A percentile compares a stretch with the other conserved stretches of the same genome.
Conservation (phyloP, 2,329 filamentous ascomycete genomes). For the Colletotrichum siamense region DNA sequence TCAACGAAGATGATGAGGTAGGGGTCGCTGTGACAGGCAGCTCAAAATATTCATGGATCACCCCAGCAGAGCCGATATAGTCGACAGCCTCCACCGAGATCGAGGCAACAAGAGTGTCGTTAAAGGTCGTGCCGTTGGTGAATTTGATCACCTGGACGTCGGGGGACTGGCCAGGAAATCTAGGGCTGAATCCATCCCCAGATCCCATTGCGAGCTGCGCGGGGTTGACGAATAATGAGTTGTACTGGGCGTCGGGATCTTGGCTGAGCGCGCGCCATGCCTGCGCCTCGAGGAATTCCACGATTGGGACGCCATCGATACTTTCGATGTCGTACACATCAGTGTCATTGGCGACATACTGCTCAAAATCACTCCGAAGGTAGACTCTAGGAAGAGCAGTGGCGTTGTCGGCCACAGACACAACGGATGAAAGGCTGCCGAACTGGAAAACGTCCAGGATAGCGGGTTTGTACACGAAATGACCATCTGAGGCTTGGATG, state of each 20-base stretch:
- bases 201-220: not conserved
- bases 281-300: conserved; percentile 11
- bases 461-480: conserved; percentile 5
- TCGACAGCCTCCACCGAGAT: not conserved
- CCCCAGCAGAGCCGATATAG: not conserved
- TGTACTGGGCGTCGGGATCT: conserved; percentile 25
- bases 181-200: not conserved
- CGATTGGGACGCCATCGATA: conserved; percentile 7
- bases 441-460: conserved; percentile 15
- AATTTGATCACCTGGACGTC: conserved; percentile 10
- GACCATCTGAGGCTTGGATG: not conserved
- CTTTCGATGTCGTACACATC: conserved; percentile 23
- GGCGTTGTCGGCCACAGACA: conserved; percentile 20
- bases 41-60: conserved; percentile 6
- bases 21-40: not conserved
- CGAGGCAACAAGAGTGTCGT: not conserved
- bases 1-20: not conserved
- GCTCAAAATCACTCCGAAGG: not conserved
- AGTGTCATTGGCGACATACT: not conserved
- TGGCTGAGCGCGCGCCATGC: conserved; percentile 4
- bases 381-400: conserved; percentile 4
- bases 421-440: not conserved
- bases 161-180: not conserved
- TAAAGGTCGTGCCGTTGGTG: conserved; percentile 4
- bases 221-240: conserved; percentile 14